Evolutionary conservation across 225 moss, liverwort and hornwort genomes (phyloP).

Genomic region (Takakia lepidozioides): DNA sequence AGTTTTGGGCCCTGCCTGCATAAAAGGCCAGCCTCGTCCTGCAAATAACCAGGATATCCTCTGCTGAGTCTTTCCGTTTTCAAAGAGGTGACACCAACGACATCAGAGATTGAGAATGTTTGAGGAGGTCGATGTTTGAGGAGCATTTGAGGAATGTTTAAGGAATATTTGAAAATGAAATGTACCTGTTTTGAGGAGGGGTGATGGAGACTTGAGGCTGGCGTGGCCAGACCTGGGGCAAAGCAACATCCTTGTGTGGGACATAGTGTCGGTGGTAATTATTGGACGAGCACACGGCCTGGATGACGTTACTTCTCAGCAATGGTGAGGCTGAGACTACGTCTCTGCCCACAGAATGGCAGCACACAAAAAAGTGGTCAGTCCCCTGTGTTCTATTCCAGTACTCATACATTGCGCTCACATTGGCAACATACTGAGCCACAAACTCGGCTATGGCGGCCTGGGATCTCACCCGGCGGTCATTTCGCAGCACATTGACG

Average conservation of each 20-base stretch:
- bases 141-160: too few species aligned
- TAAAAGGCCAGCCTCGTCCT: constrained; percentile 34
- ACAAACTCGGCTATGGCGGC: constrained; percentile 25
- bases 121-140: too few species aligned
- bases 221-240: constrained; percentile 43
- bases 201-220: background rate
- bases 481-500: constrained; percentile 18
- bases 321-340: constrained; percentile 21
- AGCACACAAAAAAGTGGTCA: constrained; percentile 38
- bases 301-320: constrained; percentile 28
- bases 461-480: constrained; percentile 10
- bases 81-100: too few species aligned
- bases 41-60: background rate
- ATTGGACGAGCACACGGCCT: constrained; percentile 38
- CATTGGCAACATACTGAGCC: constrained; percentile 16
- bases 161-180: too few species aligned
- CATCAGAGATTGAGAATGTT: too few species aligned
- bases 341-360: constrained; percentile 33
- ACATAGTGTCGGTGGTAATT: constrained; percentile 13
- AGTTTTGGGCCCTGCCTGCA: constrained; percentile 30
- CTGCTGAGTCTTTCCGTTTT: background rate
- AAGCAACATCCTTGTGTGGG: constrained; percentile 35
- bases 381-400: constrained; percentile 34
- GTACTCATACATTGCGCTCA: constrained; percentile 17
- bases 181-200: background rate